These are phyloP conservation scores for Tillandsia leiboldiana DNA, from an alignment of 176 grass and related monocot genomes.

Conservation along the genomic window DNA sequence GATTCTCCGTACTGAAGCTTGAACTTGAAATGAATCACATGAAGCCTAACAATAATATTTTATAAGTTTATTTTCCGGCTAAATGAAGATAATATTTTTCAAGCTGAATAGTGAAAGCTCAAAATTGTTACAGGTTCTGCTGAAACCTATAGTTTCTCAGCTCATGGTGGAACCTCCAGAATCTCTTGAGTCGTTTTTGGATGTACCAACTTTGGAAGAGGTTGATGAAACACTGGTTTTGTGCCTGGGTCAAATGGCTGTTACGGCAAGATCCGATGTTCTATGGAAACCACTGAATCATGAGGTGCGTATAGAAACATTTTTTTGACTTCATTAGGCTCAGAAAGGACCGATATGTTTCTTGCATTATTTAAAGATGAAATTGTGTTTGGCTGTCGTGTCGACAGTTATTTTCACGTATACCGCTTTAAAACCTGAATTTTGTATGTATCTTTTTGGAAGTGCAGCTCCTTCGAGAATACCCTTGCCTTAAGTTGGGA, in stretches of 20 bases:
- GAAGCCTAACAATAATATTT: not conserved
- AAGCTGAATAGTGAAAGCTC: not conserved
- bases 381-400: too few species aligned
- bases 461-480: too few species aligned
- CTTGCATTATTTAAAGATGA: not conserved
- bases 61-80: not conserved
- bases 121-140: conserved; percentile 42
- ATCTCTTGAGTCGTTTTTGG: conserved; percentile 24
- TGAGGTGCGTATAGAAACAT: conserved; percentile 47
- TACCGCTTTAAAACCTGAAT: too few species aligned
- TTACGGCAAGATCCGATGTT: conserved; percentile 75
- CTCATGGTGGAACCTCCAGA: conserved; percentile 43
- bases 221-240: conserved; percentile 63
- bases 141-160: conserved; percentile 68
- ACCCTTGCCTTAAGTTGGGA: too few species aligned
- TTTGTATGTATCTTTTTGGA: too few species aligned
- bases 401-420: too few species aligned
- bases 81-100: not conserved
- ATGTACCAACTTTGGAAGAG: conserved; percentile 53
- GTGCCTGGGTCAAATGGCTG: conserved; percentile 88
- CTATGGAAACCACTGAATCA: conserved; percentile 94
- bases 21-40: too few species aligned
- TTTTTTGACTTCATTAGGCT: not conserved
- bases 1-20: too few species aligned
- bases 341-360: not conserved